These are phyloP conservation scores for Xylaria sp. DNA, from an alignment of 2,329 filamentous ascomycete genomes.

Conservation along the genomic window DNA sequence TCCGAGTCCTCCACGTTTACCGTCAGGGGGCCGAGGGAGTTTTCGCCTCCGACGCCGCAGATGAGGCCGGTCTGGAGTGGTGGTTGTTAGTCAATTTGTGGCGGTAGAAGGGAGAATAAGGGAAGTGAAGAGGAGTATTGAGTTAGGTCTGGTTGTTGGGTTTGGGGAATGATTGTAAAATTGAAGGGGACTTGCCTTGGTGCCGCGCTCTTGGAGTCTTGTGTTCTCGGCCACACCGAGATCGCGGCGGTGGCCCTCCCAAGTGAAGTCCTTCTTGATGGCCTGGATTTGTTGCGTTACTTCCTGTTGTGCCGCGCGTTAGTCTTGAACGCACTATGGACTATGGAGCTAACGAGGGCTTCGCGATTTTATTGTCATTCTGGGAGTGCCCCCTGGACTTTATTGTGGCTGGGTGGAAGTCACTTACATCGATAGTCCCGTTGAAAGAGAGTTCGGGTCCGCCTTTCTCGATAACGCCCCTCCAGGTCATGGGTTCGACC, in stretches of 20 bases:
- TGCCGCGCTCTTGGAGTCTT: not conserved
- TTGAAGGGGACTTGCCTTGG: not conserved
- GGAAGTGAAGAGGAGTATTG: not conserved
- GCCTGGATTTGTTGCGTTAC: slow-evolving; percentile 3
- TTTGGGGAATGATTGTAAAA: no score
- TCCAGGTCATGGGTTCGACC: slow-evolving; percentile 34
- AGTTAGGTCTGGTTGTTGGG: no score
- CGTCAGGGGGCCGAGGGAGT: slow-evolving; percentile 1
- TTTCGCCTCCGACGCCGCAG: slow-evolving; percentile 23
- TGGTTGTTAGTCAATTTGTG: not conserved
- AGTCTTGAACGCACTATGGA: not conserved
- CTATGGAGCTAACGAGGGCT: not conserved
- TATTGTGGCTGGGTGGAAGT: not conserved
- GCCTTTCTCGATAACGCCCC: slow-evolving; percentile 13
- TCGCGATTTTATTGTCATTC: no score
- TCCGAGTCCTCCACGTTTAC: not conserved
- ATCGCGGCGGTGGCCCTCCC: slow-evolving; percentile 5
- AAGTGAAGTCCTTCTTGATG: slow-evolving; percentile 12
- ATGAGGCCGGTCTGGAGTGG: slow-evolving; percentile 7
- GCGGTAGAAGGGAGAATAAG: not conserved
- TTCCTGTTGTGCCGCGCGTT: not conserved
- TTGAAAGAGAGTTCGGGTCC: slow-evolving; percentile 20
- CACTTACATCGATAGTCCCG: slow-evolving; percentile 7
- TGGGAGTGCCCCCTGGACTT: no score
- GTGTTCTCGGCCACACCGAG: no score